These are phyloP conservation scores for Nevesoporus exiguus DNA, from an alignment of 768 basidiomycete genomes.

Conservation along the genomic window DNA sequence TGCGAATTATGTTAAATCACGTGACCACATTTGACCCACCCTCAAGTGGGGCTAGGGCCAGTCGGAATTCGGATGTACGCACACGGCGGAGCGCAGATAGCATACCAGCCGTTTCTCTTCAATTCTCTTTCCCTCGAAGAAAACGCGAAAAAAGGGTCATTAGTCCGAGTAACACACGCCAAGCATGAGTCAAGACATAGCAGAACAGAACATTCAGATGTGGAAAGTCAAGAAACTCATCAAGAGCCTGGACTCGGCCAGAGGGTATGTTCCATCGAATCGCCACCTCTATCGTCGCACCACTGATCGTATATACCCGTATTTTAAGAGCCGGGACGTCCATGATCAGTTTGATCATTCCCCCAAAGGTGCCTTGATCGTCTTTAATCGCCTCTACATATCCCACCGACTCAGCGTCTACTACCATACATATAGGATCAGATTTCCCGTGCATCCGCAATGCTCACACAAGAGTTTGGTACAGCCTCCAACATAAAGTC, in stretches of 20 bases:
- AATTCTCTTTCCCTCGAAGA: conserved; percentile 9
- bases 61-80: conserved; percentile 13
- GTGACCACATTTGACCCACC: conserved; percentile 17
- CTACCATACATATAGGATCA: conserved; percentile 59
- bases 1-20: background rate
- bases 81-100: background rate
- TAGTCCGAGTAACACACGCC: conserved; percentile 22
- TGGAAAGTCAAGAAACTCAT: conserved; percentile 99
- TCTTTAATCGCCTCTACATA: conserved; percentile 4
- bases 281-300: background rate
- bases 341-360: conserved; percentile 98
- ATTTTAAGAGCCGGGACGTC: conserved; percentile 82
- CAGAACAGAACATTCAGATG: conserved; percentile 96
- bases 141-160: conserved; percentile 8
- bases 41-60: conserved; percentile 14
- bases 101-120: background rate
- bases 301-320: conserved; percentile 22
- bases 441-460: conserved; percentile 89
- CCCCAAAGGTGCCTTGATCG: conserved; percentile 68
- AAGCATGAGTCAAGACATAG: conserved; percentile 79
- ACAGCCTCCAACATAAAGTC: conserved; percentile 99
- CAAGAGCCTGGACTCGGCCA: conserved; percentile 92
- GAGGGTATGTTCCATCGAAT: conserved; percentile 26
- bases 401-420: background rate
- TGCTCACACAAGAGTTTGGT: conserved; percentile 98